Conservation (phyloP, 345 rosid genomes). For the Excoecaria agallocha region DNA sequence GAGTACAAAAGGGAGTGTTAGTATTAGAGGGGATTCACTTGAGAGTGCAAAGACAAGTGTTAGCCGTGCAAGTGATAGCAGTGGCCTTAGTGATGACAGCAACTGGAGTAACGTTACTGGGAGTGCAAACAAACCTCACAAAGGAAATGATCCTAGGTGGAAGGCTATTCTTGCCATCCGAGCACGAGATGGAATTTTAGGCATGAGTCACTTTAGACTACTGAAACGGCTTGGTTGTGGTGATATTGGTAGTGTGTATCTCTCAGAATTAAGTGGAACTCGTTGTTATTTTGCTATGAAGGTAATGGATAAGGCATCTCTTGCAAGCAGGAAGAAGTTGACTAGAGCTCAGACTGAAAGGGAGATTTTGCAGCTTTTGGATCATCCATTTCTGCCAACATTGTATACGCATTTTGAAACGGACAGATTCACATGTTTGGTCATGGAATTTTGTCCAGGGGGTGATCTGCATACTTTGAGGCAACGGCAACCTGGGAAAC, state of each 20-base stretch:
- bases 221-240: slow-evolving; percentile 95
- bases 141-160: slow-evolving; percentile 98
- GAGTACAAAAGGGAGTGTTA: slow-evolving; percentile 56
- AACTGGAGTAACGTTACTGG: slow-evolving; percentile 93
- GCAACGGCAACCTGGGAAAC: slow-evolving; percentile 95
- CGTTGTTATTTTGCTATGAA: slow-evolving; percentile 92
- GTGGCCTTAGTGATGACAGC: slow-evolving; percentile 90
- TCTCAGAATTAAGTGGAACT: slow-evolving; percentile 89
- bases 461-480: slow-evolving; percentile 94
- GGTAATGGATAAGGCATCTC: slow-evolving; percentile 98
- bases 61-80: slow-evolving; percentile 79
- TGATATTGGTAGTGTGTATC: slow-evolving; percentile 96
- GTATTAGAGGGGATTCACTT: slow-evolving; percentile 65
- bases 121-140: slow-evolving; percentile 91
- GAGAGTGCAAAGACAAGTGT: slow-evolving; percentile 83
- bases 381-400: slow-evolving; percentile 97
- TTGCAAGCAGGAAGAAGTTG: slow-evolving; percentile 90
- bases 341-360: slow-evolving; percentile 96
- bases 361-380: slow-evolving; percentile 89
- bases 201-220: slow-evolving; percentile 92
- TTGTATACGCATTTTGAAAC: slow-evolving; percentile 95
- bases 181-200: slow-evolving; percentile 79
- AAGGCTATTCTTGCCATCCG: slow-evolving; percentile 86
- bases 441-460: slow-evolving; percentile 97
- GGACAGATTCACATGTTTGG: slow-evolving; percentile 91